Evolutionary conservation across 1,139 yeast species (phyloP).

Genomic region (Suhomyces taliae): DNA sequence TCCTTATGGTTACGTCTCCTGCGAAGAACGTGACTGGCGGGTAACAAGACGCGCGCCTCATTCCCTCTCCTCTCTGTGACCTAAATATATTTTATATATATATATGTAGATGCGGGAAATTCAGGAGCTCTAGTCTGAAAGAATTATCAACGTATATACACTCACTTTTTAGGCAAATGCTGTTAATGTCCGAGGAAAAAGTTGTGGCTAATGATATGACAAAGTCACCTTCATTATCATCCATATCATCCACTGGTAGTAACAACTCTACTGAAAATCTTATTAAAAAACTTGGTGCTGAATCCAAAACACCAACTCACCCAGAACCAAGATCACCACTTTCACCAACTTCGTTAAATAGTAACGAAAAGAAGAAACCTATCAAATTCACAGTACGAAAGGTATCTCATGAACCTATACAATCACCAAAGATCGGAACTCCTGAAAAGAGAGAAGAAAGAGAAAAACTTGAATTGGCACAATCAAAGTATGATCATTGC

Average conservation of each 20-base stretch:
- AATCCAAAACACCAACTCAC: not conserved
- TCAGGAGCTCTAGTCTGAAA: too few relatives aligned
- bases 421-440: slow-evolving; percentile 8
- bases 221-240: slow-evolving; percentile 21
- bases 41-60: slow-evolving; percentile 6
- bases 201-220: not conserved
- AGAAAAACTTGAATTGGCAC: slow-evolving; percentile 25
- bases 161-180: not conserved
- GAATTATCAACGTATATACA: too few relatives aligned
- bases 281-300: slow-evolving; percentile 24
- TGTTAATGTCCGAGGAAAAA: not conserved
- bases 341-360: slow-evolving; percentile 9
- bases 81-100: too few relatives aligned
- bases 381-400: slow-evolving; percentile 45
- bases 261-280: slow-evolving; percentile 33
- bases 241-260: slow-evolving; percentile 30
- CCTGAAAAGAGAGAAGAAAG: slow-evolving; percentile 7
- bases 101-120: too few relatives aligned
- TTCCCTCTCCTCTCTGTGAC: not conserved
- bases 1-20: not conserved
- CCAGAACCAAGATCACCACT: slow-evolving; percentile 4
- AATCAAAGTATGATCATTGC: slow-evolving; percentile 39
- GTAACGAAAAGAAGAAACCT: slow-evolving; percentile 25
- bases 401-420: slow-evolving; percentile 37
- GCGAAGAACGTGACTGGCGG: slow-evolving; percentile 1